These are phyloP conservation scores for Annulohypoxylon maeteangense DNA, from an alignment of 495 filamentous ascomycete species.

Conservation along the genomic window DNA sequence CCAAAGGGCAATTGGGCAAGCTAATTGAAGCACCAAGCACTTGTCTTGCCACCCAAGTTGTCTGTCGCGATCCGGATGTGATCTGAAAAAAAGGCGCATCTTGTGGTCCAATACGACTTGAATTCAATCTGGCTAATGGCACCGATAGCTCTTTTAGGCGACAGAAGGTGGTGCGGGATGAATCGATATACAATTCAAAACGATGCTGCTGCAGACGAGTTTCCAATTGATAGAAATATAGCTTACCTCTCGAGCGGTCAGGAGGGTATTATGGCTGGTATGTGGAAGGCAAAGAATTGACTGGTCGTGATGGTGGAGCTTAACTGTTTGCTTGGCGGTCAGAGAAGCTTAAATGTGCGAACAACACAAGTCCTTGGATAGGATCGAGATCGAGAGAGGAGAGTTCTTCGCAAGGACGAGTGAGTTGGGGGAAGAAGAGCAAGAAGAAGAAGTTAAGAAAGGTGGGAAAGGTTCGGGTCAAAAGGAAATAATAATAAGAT, in stretches of 20 bases:
- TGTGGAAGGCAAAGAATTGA: slow-evolving; percentile 29
- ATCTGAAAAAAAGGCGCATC: slow-evolving; percentile 37
- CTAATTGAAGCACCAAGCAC: slow-evolving; percentile 5
- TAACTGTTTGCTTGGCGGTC: slow-evolving; percentile 40
- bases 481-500: slow-evolving; percentile 47
- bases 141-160: not conserved
- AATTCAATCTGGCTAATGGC: not conserved
- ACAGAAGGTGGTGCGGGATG: not conserved
- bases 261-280: slow-evolving; percentile 15
- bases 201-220: slow-evolving; percentile 3
- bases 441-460: slow-evolving; percentile 37
- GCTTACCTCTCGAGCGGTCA: slow-evolving; percentile 34
- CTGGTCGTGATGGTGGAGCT: slow-evolving; percentile 34
- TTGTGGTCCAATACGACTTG: not conserved
- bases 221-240: slow-evolving; percentile 39
- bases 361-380: slow-evolving; percentile 50
- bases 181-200: slow-evolving; percentile 4
- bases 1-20: slow-evolving; percentile 4
- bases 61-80: not conserved
- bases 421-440: slow-evolving; percentile 43
- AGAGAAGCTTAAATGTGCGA: slow-evolving; percentile 46
- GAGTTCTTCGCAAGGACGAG: slow-evolving; percentile 48
- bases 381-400: slow-evolving; percentile 18
- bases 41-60: not conserved
- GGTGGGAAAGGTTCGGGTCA: slow-evolving; percentile 43